phyloP scores from a whole-genome alignment of 2,329 filamentous ascomycete genomes.

The Pyricularia pennisetigena region DNA sequence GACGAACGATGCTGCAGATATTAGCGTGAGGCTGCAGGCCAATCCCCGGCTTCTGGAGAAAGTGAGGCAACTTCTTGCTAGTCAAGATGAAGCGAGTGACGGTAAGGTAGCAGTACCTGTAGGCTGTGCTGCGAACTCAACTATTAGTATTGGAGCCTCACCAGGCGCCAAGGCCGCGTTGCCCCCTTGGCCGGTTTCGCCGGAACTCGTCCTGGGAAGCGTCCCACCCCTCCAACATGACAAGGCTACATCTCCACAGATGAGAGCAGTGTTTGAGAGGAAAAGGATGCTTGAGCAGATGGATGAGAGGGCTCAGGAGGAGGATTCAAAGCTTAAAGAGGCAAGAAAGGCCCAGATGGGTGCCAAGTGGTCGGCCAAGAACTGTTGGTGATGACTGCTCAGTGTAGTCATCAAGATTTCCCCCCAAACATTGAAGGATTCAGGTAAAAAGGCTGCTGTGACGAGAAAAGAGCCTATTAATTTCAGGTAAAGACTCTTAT shows the following conservation, averaged over 20 bases:
- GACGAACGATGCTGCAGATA: background rate
- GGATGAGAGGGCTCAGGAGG: background rate
- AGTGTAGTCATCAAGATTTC: background rate
- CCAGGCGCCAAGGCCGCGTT: background rate
- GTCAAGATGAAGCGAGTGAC: background rate
- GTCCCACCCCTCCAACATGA: background rate
- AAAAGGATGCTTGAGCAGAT: background rate
- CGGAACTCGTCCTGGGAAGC: background rate
- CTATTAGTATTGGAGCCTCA: background rate
- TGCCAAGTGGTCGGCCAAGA: background rate
- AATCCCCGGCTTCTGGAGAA: background rate
- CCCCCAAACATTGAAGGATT: background rate
- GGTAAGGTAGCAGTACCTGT: background rate
- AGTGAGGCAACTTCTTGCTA: background rate
- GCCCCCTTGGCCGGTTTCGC: background rate
- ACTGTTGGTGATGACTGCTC: background rate
- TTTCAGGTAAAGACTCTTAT: background rate
- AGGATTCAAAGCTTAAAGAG: background rate
- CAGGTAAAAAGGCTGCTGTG: too few species aligned
- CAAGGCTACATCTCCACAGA: background rate
- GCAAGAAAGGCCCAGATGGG: background rate
- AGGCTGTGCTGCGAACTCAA: background rate
- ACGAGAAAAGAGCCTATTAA: background rate
- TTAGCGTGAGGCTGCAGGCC: background rate
- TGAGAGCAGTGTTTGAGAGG: background rate